These are phyloP conservation scores for Hylodesmum podocarpum DNA, from an alignment of 306 rosid genomes.

Conservation along the genomic window DNA sequence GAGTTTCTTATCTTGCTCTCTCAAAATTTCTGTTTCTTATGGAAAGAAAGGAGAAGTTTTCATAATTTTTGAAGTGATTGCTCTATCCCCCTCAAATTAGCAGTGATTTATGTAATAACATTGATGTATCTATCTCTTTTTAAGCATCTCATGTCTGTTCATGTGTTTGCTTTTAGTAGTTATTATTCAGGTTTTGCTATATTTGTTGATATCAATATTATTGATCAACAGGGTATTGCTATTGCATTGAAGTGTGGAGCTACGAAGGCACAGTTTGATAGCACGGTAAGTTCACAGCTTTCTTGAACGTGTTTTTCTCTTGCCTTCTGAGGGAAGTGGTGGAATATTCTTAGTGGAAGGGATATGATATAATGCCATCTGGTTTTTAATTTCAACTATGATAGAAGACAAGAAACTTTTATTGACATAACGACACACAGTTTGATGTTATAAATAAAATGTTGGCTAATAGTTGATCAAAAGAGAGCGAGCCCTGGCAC, in stretches of 20 bases:
- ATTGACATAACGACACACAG: not conserved
- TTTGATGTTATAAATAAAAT: not conserved
- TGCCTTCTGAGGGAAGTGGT: not conserved
- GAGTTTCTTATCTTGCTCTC: not conserved
- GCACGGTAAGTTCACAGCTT: slow-evolving; percentile 63
- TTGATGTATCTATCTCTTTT: not conserved
- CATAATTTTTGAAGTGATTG: not conserved
- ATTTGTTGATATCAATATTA: slow-evolving; percentile 17
- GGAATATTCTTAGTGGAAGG: not conserved
- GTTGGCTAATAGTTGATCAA: not conserved
- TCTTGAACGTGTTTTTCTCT: slow-evolving; percentile 1
- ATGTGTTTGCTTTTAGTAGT: not conserved
- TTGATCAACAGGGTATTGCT: slow-evolving; percentile 72
- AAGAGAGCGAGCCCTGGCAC: too few species aligned
- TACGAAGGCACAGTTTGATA: slow-evolving; percentile 91
- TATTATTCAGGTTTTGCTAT: slow-evolving; percentile 7
- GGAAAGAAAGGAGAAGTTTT: not conserved
- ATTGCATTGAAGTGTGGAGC: slow-evolving; percentile 93
- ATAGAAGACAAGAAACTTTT: not conserved
- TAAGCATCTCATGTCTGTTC: not conserved
- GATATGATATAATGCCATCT: not conserved
- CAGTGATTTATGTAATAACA: not conserved
- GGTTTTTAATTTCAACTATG: not conserved
- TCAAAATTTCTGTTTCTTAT: not conserved
- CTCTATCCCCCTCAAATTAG: not conserved